Conservation (phyloP, 2,329 filamentous ascomycete genomes). For the Cyphellophora attinorum region DNA sequence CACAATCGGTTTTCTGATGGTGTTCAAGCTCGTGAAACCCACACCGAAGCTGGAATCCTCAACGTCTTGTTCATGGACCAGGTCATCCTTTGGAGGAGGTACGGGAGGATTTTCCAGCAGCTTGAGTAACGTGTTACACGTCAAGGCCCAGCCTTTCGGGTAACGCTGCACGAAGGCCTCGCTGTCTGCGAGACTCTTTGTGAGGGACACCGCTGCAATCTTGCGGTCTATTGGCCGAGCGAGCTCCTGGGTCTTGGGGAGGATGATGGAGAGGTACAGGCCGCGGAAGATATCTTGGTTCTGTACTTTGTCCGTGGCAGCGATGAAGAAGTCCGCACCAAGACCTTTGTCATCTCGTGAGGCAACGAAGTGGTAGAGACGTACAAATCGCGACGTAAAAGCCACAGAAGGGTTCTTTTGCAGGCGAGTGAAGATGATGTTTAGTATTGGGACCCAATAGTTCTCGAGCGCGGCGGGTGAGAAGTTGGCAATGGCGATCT, state of each 20-base stretch:
- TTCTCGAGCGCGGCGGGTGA: slow-evolving; percentile 57
- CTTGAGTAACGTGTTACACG: slow-evolving; percentile 79
- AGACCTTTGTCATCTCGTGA: slow-evolving; percentile 71
- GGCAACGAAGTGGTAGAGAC: slow-evolving; percentile 89
- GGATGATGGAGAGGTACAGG: slow-evolving; percentile 75
- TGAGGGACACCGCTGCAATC: slow-evolving; percentile 82
- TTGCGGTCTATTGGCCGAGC: slow-evolving; percentile 84
- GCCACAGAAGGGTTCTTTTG: slow-evolving; percentile 69
- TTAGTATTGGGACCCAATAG: slow-evolving; percentile 72
- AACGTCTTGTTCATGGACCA: slow-evolving; percentile 78
- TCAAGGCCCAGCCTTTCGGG: slow-evolving; percentile 83
- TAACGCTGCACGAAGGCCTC: slow-evolving; percentile 73
- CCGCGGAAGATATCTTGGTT: slow-evolving; percentile 39
- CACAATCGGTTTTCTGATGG: slow-evolving; percentile 62
- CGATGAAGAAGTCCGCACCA: slow-evolving; percentile 86
- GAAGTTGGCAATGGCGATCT: slow-evolving; percentile 65
- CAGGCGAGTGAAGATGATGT: slow-evolving; percentile 67
- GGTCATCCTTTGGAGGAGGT: slow-evolving; percentile 58
- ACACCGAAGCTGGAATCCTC: slow-evolving; percentile 93
- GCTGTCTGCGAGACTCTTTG: slow-evolving; percentile 83
- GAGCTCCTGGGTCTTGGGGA: slow-evolving; percentile 81
- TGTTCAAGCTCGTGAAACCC: slow-evolving; percentile 88
- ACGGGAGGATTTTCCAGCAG: slow-evolving; percentile 83
- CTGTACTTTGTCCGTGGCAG: slow-evolving; percentile 73
- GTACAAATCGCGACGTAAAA: slow-evolving; percentile 77